Conservation (phyloP, 2,329 filamentous ascomycete species). For the Ceratocystis variospora region DNA sequence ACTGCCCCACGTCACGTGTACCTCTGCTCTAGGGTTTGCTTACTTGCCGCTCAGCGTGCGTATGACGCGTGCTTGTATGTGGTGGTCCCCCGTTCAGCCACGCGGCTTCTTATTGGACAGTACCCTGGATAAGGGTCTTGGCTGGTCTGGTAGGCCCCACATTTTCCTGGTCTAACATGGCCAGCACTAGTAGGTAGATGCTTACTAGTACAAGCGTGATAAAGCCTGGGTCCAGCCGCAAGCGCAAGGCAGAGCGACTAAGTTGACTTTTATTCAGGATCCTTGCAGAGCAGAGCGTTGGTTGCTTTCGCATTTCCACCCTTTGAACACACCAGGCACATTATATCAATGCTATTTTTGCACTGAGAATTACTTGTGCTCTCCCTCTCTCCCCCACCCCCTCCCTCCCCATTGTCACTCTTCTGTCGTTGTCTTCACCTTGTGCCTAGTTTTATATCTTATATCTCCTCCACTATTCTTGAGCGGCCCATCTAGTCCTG, state of each 20-base stretch:
- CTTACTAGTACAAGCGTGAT: neutral
- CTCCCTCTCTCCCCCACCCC: neutral
- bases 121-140: neutral
- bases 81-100: conserved; percentile 2
- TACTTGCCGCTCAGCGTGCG: neutral
- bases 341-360: neutral
- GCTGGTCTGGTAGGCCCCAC: neutral
- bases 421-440: neutral
- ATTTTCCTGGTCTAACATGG: neutral
- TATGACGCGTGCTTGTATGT: conserved; percentile 8
- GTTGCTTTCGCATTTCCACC: neutral
- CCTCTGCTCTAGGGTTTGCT: neutral
- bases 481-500: neutral
- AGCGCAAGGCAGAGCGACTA: conserved; percentile 14
- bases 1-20: neutral
- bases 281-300: neutral
- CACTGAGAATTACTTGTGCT: neutral
- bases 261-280: neutral
- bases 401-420: neutral
- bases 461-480: neutral
- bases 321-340: neutral
- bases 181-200: too few relatives aligned
- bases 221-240: conserved; percentile 8
- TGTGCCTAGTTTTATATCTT: neutral
- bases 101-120: neutral